Conservation (phyloP, 2,329 filamentous ascomycete genomes). For the Aureobasidium musti region DNA sequence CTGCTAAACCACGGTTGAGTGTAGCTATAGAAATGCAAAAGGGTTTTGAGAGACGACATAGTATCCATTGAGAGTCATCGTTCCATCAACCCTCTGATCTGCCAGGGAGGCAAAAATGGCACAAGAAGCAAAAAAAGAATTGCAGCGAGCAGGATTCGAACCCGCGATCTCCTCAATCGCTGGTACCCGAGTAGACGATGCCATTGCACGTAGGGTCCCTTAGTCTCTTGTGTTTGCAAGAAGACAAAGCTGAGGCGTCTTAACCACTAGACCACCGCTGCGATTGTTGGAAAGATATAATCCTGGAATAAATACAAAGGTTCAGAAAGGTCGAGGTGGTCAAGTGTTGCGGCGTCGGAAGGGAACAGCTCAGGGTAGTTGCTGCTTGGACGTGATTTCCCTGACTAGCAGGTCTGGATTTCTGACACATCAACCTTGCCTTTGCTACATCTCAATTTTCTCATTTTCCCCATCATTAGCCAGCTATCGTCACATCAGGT, state of each 20-base stretch:
- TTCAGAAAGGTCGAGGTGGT: background rate
- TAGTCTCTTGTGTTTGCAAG: background rate
- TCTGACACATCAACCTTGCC: background rate
- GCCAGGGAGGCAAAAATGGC: too few species aligned
- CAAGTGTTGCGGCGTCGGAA: background rate
- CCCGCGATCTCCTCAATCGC: background rate
- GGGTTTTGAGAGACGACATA: too few species aligned
- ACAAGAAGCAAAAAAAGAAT: background rate
- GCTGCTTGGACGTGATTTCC: background rate
- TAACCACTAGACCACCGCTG: conserved; percentile 6
- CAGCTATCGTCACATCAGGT: conserved; percentile 4
- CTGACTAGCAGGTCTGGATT: background rate
- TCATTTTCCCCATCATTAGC: background rate
- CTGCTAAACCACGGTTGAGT: too few species aligned
- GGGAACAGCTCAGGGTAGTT: background rate
- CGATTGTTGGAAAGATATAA: background rate
- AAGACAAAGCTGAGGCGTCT: background rate
- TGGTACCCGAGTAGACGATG: background rate
- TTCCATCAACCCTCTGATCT: too few species aligned
- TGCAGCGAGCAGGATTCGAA: background rate
- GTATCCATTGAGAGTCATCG: too few species aligned
- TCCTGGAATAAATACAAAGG: background rate
- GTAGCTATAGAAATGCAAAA: too few species aligned
- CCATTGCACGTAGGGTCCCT: background rate
- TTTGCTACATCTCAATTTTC: background rate